Conservation (phyloP, 305 asterid species). For the Striga hermonthica region DNA sequence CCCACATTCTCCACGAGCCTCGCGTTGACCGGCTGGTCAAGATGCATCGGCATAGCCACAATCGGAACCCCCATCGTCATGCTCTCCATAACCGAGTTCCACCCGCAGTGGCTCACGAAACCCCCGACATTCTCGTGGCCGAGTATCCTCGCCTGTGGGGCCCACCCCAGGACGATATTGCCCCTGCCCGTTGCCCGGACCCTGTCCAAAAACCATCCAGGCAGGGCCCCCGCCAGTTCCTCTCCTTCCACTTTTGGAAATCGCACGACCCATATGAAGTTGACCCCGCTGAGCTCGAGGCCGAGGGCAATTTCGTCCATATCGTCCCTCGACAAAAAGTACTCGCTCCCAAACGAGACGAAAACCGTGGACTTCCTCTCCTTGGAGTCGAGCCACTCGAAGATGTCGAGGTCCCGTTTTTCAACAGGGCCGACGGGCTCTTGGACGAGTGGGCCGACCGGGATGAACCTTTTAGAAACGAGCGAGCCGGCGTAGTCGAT, state of each 20-base stretch:
- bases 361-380: slow-evolving; percentile 23
- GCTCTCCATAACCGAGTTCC: slow-evolving; percentile 52
- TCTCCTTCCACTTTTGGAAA: slow-evolving; percentile 35
- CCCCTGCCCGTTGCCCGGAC: no score
- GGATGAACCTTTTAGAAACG: background rate
- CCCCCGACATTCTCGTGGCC: slow-evolving; percentile 43
- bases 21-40: slow-evolving; percentile 42
- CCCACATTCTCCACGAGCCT: slow-evolving; percentile 38
- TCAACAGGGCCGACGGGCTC: background rate
- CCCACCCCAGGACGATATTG: slow-evolving; percentile 30
- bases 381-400: background rate
- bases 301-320: slow-evolving; percentile 44
- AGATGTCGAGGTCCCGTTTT: background rate
- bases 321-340: slow-evolving; percentile 37
- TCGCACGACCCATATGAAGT: slow-evolving; percentile 53
- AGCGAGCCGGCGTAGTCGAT: background rate
- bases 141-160: slow-evolving; percentile 43
- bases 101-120: slow-evolving; percentile 50
- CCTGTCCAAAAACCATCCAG: no score
- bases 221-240: slow-evolving; percentile 26
- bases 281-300: slow-evolving; percentile 39
- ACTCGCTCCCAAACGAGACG: slow-evolving; percentile 58
- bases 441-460: background rate
- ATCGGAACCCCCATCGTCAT: slow-evolving; percentile 49
- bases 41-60: slow-evolving; percentile 53